Evolutionary conservation across 2,329 filamentous ascomycete species (phyloP).

Genomic region (Trichoderma sp.): DNA sequence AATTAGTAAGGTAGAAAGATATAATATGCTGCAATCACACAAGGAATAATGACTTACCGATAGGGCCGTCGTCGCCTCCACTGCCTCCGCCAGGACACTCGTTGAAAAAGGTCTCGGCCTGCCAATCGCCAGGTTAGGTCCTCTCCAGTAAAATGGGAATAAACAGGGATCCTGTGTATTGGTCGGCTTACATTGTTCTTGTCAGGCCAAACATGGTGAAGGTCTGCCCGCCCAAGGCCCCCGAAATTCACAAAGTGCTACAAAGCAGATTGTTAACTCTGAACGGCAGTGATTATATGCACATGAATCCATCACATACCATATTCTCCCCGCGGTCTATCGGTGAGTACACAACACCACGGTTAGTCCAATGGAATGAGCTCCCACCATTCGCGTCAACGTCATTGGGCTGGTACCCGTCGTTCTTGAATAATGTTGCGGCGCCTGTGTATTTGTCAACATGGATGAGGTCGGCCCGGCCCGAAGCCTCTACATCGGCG

Average conservation of each 20-base stretch:
- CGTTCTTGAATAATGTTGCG: neutral
- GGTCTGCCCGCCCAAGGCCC: neutral
- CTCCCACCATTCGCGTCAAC: neutral
- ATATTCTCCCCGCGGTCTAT: slow-evolving; percentile 2
- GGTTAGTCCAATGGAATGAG: neutral
- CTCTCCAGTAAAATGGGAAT: neutral
- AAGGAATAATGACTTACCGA: neutral
- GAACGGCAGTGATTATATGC: neutral
- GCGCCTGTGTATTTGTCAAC: neutral
- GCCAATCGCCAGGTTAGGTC: neutral
- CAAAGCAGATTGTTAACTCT: neutral
- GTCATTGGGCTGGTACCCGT: neutral
- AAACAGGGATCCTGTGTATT: neutral
- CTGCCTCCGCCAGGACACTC: neutral
- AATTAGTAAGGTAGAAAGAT: no score
- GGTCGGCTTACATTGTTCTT: neutral
- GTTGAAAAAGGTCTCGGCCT: neutral
- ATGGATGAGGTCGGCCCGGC: neutral
- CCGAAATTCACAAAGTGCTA: neutral
- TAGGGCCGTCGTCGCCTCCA: neutral
- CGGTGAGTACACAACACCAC: neutral
- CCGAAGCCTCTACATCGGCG: neutral
- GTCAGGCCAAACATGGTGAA: neutral
- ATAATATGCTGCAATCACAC: no score
- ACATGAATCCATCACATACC: neutral